Base-by-base conservation (phyloP, 495 filamentous ascomycete genomes). In the Parachaetomium inaequale region DNA sequence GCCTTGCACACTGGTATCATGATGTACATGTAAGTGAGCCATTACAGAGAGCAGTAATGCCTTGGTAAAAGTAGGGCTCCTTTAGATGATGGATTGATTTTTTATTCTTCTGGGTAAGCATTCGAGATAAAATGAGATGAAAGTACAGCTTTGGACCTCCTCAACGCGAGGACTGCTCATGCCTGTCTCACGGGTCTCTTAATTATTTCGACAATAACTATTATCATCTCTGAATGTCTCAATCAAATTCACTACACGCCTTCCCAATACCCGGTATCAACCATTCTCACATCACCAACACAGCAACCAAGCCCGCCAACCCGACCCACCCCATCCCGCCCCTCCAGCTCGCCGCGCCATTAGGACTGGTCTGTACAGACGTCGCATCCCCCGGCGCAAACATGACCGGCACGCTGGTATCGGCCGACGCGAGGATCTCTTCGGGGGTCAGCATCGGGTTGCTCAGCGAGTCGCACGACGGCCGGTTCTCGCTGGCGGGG, bases 361-460 rank as follows among this genome's bases (percentile, higher is more conserved):
- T 71, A 28, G n/a, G 62, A 7, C 63, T 53, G 2, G 74, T 70
- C 62, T 78, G 56, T 10, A 80, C 40, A 8, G 71, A 50, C 0
- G 76, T 79, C 2, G 76, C 66, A 57, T 79, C 77, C 5, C 76
- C 77, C 2, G 78, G 79, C 17, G 78, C 78, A 66, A 81, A 81
- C 46, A 81, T 71, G 47, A 75, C 64, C 17, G 74, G 72, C 32
- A 78, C 59, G 47, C 65, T 66, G 45, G 73, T 70, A 7, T 76
- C 76, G 8, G 68, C 64, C 31, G 63, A 67, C 8, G 62, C 66
- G 11, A 74, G 40, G 28, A 79, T 68, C 45, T 79, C 69, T 25
- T 78, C 78, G 42, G 75, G 75, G 1, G 68, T 63, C 17, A 78
- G 66, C 21, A 80, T 26, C 56, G 68, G 66, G 61, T 84, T 84